These are phyloP conservation scores for Rhizomucor pusillus DNA, from an alignment of 371 early-diverging fungal genomes.

Conservation along the genomic window DNA sequence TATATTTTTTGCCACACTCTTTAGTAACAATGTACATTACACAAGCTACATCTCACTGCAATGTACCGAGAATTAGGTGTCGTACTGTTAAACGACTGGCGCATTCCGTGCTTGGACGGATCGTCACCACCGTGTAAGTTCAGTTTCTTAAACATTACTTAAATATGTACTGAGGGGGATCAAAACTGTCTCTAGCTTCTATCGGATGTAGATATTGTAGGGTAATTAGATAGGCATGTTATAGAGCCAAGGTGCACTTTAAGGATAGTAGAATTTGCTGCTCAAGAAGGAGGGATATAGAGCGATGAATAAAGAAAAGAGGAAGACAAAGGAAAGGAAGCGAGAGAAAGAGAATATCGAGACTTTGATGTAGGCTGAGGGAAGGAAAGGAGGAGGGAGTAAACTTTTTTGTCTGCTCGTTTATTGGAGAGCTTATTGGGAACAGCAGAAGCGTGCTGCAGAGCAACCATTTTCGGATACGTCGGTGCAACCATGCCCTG, in stretches of 20 bases:
- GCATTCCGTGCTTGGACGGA: slow-evolving; percentile 4
- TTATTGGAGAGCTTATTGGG: no score
- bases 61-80: slow-evolving; percentile 20
- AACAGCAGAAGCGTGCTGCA: not conserved
- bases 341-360: not conserved
- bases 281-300: not conserved
- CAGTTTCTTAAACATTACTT: not conserved
- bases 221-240: slow-evolving; percentile 3
- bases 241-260: not conserved
- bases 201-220: not conserved
- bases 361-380: not conserved
- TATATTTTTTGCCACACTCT: not conserved
- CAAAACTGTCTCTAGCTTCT: no score
- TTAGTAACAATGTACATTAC: no score
- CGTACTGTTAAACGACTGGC: slow-evolving; percentile 7
- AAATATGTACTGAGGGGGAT: no score
- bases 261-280: not conserved
- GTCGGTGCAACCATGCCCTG: not conserved
- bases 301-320: slow-evolving; percentile 2
- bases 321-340: slow-evolving; percentile 5
- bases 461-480: not conserved
- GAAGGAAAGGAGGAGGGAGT: slow-evolving; percentile 1
- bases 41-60: not conserved
- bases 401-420: no score
- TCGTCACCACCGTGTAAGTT: slow-evolving; percentile 5